These are phyloP conservation scores for Candida sojae DNA, from an alignment of 1,139 yeast species.

Conservation along the genomic window DNA sequence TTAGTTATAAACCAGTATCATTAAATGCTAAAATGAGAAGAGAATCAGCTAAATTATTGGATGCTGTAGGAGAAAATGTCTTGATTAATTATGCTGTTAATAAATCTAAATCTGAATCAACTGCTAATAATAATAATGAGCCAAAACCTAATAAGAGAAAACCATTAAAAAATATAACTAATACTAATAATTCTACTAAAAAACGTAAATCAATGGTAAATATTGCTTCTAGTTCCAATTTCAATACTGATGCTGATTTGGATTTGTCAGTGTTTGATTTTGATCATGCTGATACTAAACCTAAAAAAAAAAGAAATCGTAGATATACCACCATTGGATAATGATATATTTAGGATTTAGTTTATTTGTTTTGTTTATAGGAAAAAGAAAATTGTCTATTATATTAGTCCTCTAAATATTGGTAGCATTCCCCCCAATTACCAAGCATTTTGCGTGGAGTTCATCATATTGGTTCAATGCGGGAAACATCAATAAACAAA, in stretches of 20 bases:
- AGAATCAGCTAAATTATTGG: slow-evolving; percentile 58
- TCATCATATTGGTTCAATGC: too few species aligned
- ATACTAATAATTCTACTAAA: slow-evolving; percentile 10
- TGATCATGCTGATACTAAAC: slow-evolving; percentile 16
- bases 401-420: too few species aligned
- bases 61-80: slow-evolving; percentile 46
- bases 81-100: slow-evolving; percentile 47
- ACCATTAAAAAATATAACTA: slow-evolving; percentile 24
- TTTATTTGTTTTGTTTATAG: too few species aligned
- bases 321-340: slow-evolving; percentile 15
- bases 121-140: not conserved
- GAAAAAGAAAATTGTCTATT: too few species aligned
- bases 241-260: slow-evolving; percentile 1
- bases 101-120: not conserved
- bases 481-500: too few species aligned
- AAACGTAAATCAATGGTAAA: slow-evolving; percentile 5
- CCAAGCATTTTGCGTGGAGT: too few species aligned
- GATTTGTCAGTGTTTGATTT: slow-evolving; percentile 33
- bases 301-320: slow-evolving; percentile 9
- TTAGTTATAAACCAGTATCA: slow-evolving; percentile 72
- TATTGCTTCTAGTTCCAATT: not conserved
- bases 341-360: not conserved
- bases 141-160: slow-evolving; percentile 13
- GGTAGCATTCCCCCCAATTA: too few species aligned
- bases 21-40: slow-evolving; percentile 71